Conservation (phyloP, 164 flowering plant genomes). For the Piper betle region DNA sequence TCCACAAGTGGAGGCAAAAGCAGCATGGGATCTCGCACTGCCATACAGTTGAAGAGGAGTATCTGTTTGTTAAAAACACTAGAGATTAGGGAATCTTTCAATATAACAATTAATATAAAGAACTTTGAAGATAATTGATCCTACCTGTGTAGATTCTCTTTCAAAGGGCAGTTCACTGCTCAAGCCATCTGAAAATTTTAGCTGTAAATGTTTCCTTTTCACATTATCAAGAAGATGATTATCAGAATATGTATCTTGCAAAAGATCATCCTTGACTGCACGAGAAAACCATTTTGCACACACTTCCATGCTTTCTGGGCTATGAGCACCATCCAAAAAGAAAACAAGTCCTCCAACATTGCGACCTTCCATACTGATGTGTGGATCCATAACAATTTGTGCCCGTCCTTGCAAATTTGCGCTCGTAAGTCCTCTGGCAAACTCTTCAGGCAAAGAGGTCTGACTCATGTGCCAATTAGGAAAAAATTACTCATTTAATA, state of each 20-base stretch:
- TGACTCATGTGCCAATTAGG: constrained; percentile 15
- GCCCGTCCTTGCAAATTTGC: constrained; percentile 88
- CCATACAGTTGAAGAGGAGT: constrained; percentile 89
- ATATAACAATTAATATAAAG: no score
- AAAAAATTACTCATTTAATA: background rate
- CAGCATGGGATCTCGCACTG: constrained; percentile 84
- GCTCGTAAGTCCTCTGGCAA: constrained; percentile 58
- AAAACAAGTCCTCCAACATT: constrained; percentile 51
- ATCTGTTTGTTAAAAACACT: constrained; percentile 34
- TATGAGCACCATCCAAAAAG: constrained; percentile 96
- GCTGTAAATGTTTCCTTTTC: constrained; percentile 16
- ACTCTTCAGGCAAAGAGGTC: constrained; percentile 69
- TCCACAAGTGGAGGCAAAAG: constrained; percentile 67
- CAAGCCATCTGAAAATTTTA: constrained; percentile 9
- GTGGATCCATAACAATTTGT: constrained; percentile 60
- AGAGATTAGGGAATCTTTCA: background rate
- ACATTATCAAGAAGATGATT: constrained; percentile 14
- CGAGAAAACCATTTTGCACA: constrained; percentile 83
- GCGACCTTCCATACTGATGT: constrained; percentile 18
- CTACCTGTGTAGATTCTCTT: constrained; percentile 49
- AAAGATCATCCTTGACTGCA: constrained; percentile 43
- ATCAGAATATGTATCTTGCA: constrained; percentile 7
- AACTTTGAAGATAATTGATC: background rate
- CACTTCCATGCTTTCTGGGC: constrained; percentile 95
- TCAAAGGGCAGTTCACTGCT: constrained; percentile 1